phyloP scores from a whole-genome alignment of 352 stramenopile species.

The Pythium guiyangense region DNA sequence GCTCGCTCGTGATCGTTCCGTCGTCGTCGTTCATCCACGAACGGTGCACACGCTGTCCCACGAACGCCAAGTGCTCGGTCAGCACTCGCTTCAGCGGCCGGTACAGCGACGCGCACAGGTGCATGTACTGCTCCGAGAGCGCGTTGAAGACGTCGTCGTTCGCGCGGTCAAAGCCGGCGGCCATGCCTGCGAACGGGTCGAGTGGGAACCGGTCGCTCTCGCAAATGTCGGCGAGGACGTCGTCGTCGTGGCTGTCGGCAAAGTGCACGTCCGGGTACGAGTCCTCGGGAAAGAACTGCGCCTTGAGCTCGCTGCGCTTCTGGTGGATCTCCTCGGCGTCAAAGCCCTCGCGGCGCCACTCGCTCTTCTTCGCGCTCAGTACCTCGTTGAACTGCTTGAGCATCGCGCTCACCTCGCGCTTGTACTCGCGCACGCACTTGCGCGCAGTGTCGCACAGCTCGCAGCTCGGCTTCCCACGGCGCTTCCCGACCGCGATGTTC shows the following conservation, averaged over 20 bases:
- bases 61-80: slow-evolving; percentile 10
- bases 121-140: slow-evolving; percentile 29
- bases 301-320: slow-evolving; percentile 39
- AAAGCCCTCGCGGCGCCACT: too few relatives aligned
- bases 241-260: slow-evolving; percentile 35
- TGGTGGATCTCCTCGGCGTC: too few relatives aligned
- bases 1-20: too few relatives aligned
- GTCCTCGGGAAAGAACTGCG: slow-evolving; percentile 42
- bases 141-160: slow-evolving; percentile 53
- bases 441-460: too few relatives aligned
- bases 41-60: too few relatives aligned
- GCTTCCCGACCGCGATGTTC: too few relatives aligned
- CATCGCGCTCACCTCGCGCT: too few relatives aligned
- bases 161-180: slow-evolving; percentile 26
- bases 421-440: too few relatives aligned
- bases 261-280: slow-evolving; percentile 44
- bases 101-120: slow-evolving; percentile 30
- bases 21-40: too few relatives aligned
- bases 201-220: slow-evolving; percentile 43
- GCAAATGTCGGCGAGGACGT: slow-evolving; percentile 51
- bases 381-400: too few relatives aligned
- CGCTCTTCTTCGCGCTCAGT: too few relatives aligned
- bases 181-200: slow-evolving; percentile 35
- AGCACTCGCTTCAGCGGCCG: slow-evolving; percentile 32
- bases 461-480: too few relatives aligned